phyloP scores from a whole-genome alignment of 2,329 filamentous ascomycete species.

The Emergomyces orientalis region DNA sequence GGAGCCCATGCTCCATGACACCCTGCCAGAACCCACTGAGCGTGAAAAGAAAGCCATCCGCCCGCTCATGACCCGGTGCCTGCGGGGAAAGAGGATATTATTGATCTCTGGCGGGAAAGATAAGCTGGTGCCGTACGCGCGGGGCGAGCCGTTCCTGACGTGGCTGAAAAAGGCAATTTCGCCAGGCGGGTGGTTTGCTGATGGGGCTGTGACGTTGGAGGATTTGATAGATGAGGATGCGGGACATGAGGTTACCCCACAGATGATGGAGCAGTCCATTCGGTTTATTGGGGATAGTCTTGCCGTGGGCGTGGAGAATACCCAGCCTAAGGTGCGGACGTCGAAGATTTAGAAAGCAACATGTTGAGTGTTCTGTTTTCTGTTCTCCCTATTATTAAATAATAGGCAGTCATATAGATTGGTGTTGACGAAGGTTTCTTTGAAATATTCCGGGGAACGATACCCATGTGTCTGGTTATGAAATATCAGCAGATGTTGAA shows the following conservation, averaged over 20 bases:
- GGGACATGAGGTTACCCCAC: constrained; percentile 49
- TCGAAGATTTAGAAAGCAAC: constrained; percentile 4
- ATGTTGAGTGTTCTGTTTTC: neutral
- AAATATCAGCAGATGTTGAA: neutral
- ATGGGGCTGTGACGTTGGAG: constrained; percentile 45
- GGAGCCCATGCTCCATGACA: constrained; percentile 23
- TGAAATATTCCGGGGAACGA: neutral
- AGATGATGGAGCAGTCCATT: constrained; percentile 48
- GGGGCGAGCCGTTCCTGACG: constrained; percentile 47
- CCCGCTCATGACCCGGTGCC: constrained; percentile 33
- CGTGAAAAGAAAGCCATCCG: constrained; percentile 37
- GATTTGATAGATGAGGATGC: constrained; percentile 49
- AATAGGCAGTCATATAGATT: neutral
- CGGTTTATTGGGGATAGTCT: constrained; percentile 44
- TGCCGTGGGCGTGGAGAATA: constrained; percentile 19
- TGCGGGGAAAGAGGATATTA: constrained; percentile 47
- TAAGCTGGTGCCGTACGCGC: constrained; percentile 52
- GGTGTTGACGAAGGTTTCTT: neutral
- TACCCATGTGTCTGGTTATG: neutral
- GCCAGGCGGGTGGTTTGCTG: constrained; percentile 40
- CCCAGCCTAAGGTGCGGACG: constrained; percentile 1
- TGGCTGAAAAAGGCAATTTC: constrained; percentile 44
- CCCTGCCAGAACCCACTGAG: constrained; percentile 31
- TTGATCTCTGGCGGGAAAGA: constrained; percentile 47
- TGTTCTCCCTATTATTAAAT: neutral